Conservation (phyloP, 495 filamentous ascomycete genomes). For the Penicillium pulvis region DNA sequence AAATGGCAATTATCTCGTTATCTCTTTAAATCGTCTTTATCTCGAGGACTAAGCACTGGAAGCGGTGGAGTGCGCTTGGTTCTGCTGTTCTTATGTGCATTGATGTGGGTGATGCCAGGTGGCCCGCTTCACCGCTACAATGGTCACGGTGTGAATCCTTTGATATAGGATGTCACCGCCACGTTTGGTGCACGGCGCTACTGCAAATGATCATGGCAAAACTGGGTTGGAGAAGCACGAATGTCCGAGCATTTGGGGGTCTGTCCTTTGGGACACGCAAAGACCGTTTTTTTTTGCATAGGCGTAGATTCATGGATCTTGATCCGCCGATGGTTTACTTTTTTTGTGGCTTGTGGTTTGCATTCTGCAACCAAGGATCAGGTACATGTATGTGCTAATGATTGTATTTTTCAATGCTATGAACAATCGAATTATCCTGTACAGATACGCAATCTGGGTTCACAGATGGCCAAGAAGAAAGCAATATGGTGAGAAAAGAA, state of each 20-base stretch:
- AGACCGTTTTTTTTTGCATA: neutral
- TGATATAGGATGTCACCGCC: constrained; percentile 29
- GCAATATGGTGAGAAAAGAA: constrained; percentile 3
- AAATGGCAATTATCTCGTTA: neutral
- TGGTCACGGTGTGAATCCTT: neutral
- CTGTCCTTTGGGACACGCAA: neutral
- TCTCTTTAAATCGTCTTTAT: too few relatives aligned
- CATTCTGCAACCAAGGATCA: neutral
- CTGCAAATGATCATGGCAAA: constrained; percentile 24
- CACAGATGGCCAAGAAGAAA: neutral
- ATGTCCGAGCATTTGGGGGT: neutral
- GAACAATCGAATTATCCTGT: neutral
- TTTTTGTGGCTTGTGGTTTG: neutral
- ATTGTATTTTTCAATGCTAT: constrained; percentile 1
- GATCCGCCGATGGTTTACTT: neutral
- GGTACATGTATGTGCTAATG: neutral
- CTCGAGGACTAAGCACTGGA: neutral
- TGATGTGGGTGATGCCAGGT: neutral
- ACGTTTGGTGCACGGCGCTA: constrained; percentile 28
- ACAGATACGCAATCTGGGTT: constrained; percentile 10
- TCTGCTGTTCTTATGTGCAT: neutral
- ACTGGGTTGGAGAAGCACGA: neutral
- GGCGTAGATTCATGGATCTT: constrained; percentile 3
- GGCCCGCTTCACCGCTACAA: constrained; percentile 31
- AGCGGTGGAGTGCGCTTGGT: neutral